Conservation (phyloP, 306 rosid species). For the Pterocarpus santalinus region DNA sequence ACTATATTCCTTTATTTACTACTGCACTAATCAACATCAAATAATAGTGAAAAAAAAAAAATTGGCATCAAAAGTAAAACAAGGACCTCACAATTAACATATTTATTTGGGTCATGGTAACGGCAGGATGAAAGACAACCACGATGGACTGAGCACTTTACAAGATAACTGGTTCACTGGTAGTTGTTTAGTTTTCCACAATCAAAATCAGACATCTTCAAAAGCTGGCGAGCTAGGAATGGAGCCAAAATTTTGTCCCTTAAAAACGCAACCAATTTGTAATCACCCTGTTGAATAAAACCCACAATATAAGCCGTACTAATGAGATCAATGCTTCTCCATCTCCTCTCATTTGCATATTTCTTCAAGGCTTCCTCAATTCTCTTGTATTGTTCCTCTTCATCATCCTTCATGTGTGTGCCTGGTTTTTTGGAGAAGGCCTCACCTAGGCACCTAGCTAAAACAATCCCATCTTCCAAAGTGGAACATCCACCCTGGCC, state of each 20-base stretch:
- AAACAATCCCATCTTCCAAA: constrained; percentile 67
- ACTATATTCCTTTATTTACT: neutral
- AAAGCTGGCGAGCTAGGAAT: constrained; percentile 33
- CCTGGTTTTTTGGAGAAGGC: constrained; percentile 47
- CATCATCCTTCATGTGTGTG: constrained; percentile 1
- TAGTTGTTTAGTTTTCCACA: constrained; percentile 59
- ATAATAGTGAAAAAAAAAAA: neutral
- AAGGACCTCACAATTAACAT: neutral
- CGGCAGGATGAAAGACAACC: neutral
- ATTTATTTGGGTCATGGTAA: neutral
- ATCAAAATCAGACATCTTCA: constrained; percentile 58
- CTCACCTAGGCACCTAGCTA: constrained; percentile 71
- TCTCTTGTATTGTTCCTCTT: constrained; percentile 42
- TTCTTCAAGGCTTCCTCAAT: constrained; percentile 65
- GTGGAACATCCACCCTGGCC: constrained; percentile 78
- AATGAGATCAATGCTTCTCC: constrained; percentile 72
- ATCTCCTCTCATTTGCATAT: constrained; percentile 67
- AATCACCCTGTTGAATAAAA: constrained; percentile 51
- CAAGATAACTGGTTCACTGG: too few species aligned
- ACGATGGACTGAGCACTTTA: too few species aligned
- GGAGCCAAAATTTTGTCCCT: constrained; percentile 65
- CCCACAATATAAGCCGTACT: constrained; percentile 60
- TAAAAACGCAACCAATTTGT: constrained; percentile 44
- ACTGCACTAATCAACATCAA: neutral
- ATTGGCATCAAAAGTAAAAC: neutral